These are phyloP conservation scores for Pulveroboletus ravenelii DNA, from an alignment of 768 basidiomycete species.

Conservation along the genomic window DNA sequence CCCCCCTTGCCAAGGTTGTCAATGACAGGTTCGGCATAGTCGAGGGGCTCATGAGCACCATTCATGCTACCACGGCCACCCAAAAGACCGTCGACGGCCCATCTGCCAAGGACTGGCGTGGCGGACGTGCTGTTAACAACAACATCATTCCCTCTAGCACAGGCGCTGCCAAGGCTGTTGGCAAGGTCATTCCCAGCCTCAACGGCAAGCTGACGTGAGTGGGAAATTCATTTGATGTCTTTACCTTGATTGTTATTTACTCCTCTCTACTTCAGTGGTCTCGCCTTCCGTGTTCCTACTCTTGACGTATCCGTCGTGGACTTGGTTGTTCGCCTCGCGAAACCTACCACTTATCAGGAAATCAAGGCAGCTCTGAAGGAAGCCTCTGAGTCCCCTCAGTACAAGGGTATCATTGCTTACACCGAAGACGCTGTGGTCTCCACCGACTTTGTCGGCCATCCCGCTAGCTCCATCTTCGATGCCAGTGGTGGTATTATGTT, in stretches of 20 bases:
- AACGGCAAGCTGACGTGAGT: slow-evolving; percentile 96
- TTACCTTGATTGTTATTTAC: slow-evolving; percentile 3
- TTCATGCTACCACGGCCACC: slow-evolving; percentile 94
- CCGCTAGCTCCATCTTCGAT: slow-evolving; percentile 87
- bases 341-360: slow-evolving; percentile 77
- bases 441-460: slow-evolving; percentile 83
- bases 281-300: slow-evolving; percentile 96
- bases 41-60: slow-evolving; percentile 98
- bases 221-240: neutral
- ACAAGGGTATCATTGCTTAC: slow-evolving; percentile 80
- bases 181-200: slow-evolving; percentile 93
- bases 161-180: slow-evolving; percentile 98
- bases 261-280: slow-evolving; percentile 48
- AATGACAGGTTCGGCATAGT: slow-evolving; percentile 95
- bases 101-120: slow-evolving; percentile 95
- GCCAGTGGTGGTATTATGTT: slow-evolving; percentile 89
- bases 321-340: slow-evolving; percentile 89
- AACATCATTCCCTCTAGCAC: slow-evolving; percentile 99
- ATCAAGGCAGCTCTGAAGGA: slow-evolving; percentile 85
- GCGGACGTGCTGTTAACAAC: slow-evolving; percentile 90
- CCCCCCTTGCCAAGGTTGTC: slow-evolving; percentile 98
- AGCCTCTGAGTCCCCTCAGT: slow-evolving; percentile 58
- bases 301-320: slow-evolving; percentile 97
- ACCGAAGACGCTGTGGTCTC: slow-evolving; percentile 93
- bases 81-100: slow-evolving; percentile 95